Base-by-base conservation (phyloP, 1,139 yeast species). In the Suhomyces yuchorum region DNA sequence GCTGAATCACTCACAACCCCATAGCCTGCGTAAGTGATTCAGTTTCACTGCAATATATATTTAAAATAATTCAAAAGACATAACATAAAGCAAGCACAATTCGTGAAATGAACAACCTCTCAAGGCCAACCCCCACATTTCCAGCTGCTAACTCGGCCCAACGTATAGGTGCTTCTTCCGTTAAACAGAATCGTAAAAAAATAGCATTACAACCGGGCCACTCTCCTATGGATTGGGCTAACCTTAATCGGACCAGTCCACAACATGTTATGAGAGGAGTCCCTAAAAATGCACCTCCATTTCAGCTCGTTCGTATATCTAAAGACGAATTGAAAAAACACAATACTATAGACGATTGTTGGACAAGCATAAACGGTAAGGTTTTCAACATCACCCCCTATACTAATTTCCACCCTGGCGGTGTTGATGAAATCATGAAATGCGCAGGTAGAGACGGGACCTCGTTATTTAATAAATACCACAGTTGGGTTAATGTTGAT, bases 331-430 rank as follows among this genome's bases (percentile, higher is more conserved):
- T 93, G 48, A 70, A 73, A 42, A 69, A 66, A 44, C 98, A 93
- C 63, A 76, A 73, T 26, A 65, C 73, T 0, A 57, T 53, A 18
- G 78, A 79, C 0, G 96, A 93, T 60, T 88, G 89, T 51, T 93
- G 99, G 99, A 87, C 95, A 5, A 81, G 82, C 38, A 75, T 93
- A 12, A 82, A 82, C 44, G 92, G 93, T 1, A 85, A 82, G 57
- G 96, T 93, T 1, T 93, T 87, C 68, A 89, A 92, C 60, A 75
- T 93, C 26, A 84, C 97, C 0, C 84, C 88, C 8, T 93, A 93
- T 65, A 65, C 93, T 30, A 74, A 81, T 48, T 93, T 85, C 64
- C 99, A 93, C 58, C 99, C 99, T 0, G 99, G 99, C 20, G 99
- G 99, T 1, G 84, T 76, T 2, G 82, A 80, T 6, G 91, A 91